Evolutionary conservation across 345 rosid species (phyloP).

Genomic region (Salix brachista): DNA sequence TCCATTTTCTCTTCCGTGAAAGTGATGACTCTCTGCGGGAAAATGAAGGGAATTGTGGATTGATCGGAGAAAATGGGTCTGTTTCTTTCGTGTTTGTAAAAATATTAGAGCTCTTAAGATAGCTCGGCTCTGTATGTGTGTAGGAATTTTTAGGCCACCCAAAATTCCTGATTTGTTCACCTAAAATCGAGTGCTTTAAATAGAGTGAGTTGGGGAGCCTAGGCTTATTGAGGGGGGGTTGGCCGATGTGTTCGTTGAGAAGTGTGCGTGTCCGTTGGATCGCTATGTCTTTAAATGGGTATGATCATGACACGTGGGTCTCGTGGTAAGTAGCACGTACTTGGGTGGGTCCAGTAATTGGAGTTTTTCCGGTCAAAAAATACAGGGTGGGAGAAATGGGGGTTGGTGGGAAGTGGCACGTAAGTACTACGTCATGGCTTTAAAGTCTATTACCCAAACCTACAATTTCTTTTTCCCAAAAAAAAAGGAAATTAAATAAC

Average conservation of each 20-base stretch:
- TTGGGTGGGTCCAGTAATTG: not conserved
- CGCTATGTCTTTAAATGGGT: not conserved
- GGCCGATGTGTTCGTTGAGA: constrained; percentile 43
- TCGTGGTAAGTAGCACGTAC: not conserved
- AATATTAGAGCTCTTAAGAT: too few relatives aligned
- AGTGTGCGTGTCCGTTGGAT: constrained; percentile 27
- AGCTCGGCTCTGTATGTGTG: too few relatives aligned
- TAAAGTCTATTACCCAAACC: not conserved
- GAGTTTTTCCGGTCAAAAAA: not conserved
- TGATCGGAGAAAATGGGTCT: not conserved
- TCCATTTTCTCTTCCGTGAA: not conserved
- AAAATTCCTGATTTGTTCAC: constrained; percentile 18
- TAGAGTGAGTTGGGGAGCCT: constrained; percentile 1
- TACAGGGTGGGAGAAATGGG: not conserved
- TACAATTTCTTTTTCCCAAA: not conserved
- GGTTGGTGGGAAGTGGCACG: constrained; percentile 11
- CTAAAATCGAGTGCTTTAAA: constrained; percentile 19
- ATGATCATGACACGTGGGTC: constrained; percentile 14
- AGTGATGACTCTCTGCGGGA: not conserved
- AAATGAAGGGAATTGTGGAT: not conserved
- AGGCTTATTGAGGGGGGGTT: constrained; percentile 19
- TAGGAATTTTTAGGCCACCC: constrained; percentile 22
- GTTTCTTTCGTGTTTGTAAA: too few relatives aligned
- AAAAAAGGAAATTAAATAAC: not conserved
- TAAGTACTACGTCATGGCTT: constrained; percentile 10